phyloP scores from a whole-genome alignment of 768 basidiomycete species.

The Boletus fagicola region DNA sequence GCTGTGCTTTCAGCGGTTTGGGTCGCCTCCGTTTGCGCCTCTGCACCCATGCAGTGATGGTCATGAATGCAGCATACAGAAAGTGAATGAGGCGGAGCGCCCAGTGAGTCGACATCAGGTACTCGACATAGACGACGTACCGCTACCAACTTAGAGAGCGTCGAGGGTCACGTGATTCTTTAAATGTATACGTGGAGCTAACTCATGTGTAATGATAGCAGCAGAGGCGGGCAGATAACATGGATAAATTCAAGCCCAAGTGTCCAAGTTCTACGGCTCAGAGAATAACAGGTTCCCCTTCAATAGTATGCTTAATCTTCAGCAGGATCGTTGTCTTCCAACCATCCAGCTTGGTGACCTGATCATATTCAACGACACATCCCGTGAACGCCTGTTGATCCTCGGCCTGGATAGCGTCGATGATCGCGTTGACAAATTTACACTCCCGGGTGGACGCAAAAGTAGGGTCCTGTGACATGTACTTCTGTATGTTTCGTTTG shows the following conservation, averaged over 20 bases:
- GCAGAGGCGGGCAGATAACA: not conserved
- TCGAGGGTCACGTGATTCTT: slow-evolving; percentile 20
- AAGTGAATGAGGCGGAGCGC: slow-evolving; percentile 58
- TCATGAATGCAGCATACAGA: slow-evolving; percentile 47
- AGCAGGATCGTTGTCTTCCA: slow-evolving; percentile 94
- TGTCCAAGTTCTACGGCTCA: slow-evolving; percentile 9
- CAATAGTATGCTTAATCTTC: slow-evolving; percentile 81
- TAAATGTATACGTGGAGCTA: slow-evolving; percentile 19
- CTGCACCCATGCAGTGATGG: slow-evolving; percentile 41
- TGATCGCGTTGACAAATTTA: slow-evolving; percentile 77
- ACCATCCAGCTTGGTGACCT: slow-evolving; percentile 88
- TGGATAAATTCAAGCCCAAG: slow-evolving; percentile 1
- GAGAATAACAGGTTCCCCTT: slow-evolving; percentile 49
- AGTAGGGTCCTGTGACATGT: slow-evolving; percentile 77
- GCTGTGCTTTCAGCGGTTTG: slow-evolving; percentile 46
- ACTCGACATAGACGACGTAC: slow-evolving; percentile 10
- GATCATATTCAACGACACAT: slow-evolving; percentile 90
- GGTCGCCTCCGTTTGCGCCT: slow-evolving; percentile 40
- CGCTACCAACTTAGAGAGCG: not conserved
- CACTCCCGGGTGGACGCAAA: slow-evolving; percentile 89
- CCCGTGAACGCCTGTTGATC: slow-evolving; percentile 75
- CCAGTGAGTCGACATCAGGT: slow-evolving; percentile 41
- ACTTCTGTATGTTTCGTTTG: slow-evolving; percentile 73
- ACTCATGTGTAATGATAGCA: slow-evolving; percentile 1
- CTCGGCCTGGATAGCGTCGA: slow-evolving; percentile 72